Percentiles rank a stretch among this genome's conserved stretches.
Evolutionary conservation across 2,329 filamentous ascomycete species (phyloP).

Genomic region (Xylariaceae sp.): DNA sequence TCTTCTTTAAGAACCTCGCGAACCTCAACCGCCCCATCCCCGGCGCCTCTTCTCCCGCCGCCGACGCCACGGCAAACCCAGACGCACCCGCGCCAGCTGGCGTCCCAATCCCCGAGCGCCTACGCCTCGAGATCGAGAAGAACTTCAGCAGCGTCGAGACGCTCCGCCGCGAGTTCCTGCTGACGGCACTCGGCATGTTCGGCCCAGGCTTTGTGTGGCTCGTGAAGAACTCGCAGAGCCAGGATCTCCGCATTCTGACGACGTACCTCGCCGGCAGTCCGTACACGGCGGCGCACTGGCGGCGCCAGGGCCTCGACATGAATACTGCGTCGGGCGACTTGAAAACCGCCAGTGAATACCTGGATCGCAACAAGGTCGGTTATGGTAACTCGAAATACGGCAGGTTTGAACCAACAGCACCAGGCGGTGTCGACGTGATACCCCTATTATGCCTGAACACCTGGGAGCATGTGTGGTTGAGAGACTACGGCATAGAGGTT

Average conservation of each 20-base stretch:
- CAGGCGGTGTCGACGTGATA: constrained; percentile 63
- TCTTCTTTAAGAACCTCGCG: constrained; percentile 66
- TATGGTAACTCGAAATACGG: no score
- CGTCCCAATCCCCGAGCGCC: constrained; percentile 47
- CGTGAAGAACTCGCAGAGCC: constrained; percentile 51
- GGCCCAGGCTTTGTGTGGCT: constrained; percentile 97
- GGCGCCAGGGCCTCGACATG: constrained; percentile 65
- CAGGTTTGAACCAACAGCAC: constrained; percentile 38
- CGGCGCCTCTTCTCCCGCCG: neutral
- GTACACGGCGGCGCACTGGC: constrained; percentile 79
- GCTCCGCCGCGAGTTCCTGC: constrained; percentile 72
- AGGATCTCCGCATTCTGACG: constrained; percentile 63
- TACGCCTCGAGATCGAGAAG: constrained; percentile 57
- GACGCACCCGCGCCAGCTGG: constrained; percentile 8
- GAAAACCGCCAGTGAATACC: constrained; percentile 30
- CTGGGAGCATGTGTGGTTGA: constrained; percentile 91
- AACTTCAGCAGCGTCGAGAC: constrained; percentile 82
- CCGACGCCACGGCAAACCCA: constrained; percentile 4
- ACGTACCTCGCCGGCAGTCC: constrained; percentile 93
- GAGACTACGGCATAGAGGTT: constrained; percentile 64
- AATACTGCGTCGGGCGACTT: constrained; percentile 52
- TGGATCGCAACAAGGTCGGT: constrained; percentile 32
- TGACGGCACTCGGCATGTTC: constrained; percentile 86
- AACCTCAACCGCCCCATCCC: constrained; percentile 4
- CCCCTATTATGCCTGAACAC: constrained; percentile 90